phyloP scores from a whole-genome alignment of 305 asterid genomes.

The Petunia hybrid region DNA sequence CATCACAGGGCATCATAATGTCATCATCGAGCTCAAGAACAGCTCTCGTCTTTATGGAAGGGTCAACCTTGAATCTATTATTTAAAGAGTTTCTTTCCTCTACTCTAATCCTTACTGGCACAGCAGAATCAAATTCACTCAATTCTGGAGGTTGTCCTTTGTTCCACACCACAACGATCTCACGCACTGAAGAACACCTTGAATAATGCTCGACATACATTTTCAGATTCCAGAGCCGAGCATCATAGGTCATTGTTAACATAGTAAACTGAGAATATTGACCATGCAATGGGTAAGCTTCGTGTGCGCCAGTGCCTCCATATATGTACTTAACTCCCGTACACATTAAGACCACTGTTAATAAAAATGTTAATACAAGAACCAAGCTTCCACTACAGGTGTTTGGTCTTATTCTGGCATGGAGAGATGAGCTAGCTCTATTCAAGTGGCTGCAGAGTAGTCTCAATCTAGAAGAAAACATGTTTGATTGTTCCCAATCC shows the following conservation, averaged over 20 bases:
- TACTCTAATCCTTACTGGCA: slow-evolving; percentile 79
- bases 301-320: slow-evolving; percentile 88
- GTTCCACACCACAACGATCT: slow-evolving; percentile 96
- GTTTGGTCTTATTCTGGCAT: slow-evolving; percentile 64
- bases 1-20: slow-evolving; percentile 93
- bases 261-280: slow-evolving; percentile 90
- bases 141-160: slow-evolving; percentile 73
- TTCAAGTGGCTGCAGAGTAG: slow-evolving; percentile 75
- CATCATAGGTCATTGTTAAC: slow-evolving; percentile 92
- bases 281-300: slow-evolving; percentile 66
- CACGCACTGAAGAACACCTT: slow-evolving; percentile 88
- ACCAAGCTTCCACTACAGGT: slow-evolving; percentile 60
- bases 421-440: slow-evolving; percentile 60
- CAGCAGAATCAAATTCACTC: slow-evolving; percentile 78
- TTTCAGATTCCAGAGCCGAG: slow-evolving; percentile 91
- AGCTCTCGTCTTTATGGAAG: slow-evolving; percentile 69
- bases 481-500: slow-evolving; percentile 60
- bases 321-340: slow-evolving; percentile 62
- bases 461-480: slow-evolving; percentile 63
- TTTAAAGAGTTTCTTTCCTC: slow-evolving; percentile 82
- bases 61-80: slow-evolving; percentile 83
- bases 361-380: slow-evolving; percentile 45
- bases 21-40: slow-evolving; percentile 98
- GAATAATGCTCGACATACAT: slow-evolving; percentile 89
- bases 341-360: slow-evolving; percentile 57